These are phyloP conservation scores for Auricularia cornea DNA, from an alignment of 768 basidiomycete species.

Conservation along the genomic window DNA sequence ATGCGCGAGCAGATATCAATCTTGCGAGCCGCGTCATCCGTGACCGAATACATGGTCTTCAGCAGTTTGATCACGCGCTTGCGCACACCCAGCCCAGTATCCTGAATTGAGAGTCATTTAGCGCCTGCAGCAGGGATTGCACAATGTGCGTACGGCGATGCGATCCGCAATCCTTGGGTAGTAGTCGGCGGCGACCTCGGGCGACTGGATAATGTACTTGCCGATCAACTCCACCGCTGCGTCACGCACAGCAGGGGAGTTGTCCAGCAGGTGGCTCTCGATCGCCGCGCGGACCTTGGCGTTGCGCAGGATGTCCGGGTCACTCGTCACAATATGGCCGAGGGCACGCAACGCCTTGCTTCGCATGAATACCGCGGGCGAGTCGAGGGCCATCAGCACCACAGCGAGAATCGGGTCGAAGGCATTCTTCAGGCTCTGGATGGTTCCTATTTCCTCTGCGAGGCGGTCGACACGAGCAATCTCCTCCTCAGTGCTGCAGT, in stretches of 20 bases:
- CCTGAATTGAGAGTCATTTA: slow-evolving; percentile 39
- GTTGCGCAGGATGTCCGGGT: slow-evolving; percentile 69
- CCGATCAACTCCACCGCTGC: slow-evolving; percentile 95
- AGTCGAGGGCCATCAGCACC: slow-evolving; percentile 72
- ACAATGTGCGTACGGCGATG: slow-evolving; percentile 57
- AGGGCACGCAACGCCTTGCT: slow-evolving; percentile 89
- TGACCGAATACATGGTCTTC: slow-evolving; percentile 67
- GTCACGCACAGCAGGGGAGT: slow-evolving; percentile 90
- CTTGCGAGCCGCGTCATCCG: slow-evolving; percentile 48
- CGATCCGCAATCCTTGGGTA: slow-evolving; percentile 83
- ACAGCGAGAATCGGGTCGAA: slow-evolving; percentile 79
- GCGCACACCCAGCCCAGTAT: slow-evolving; percentile 86
- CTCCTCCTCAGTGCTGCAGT: slow-evolving; percentile 61
- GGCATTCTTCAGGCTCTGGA: slow-evolving; percentile 67
- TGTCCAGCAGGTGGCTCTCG: slow-evolving; percentile 83
- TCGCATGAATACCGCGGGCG: slow-evolving; percentile 82
- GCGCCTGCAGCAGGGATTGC: background rate
- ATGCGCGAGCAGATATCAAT: slow-evolving; percentile 78
- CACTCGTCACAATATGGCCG: slow-evolving; percentile 82
- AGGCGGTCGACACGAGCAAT: slow-evolving; percentile 56
- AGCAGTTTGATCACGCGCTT: slow-evolving; percentile 95
- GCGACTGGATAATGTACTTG: slow-evolving; percentile 90
- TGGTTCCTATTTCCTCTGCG: slow-evolving; percentile 66
- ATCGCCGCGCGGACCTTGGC: slow-evolving; percentile 80
- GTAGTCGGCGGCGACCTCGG: slow-evolving; percentile 83